Conservation (phyloP, 2,329 filamentous ascomycete genomes). For the Thielaviopsis musarum region DNA sequence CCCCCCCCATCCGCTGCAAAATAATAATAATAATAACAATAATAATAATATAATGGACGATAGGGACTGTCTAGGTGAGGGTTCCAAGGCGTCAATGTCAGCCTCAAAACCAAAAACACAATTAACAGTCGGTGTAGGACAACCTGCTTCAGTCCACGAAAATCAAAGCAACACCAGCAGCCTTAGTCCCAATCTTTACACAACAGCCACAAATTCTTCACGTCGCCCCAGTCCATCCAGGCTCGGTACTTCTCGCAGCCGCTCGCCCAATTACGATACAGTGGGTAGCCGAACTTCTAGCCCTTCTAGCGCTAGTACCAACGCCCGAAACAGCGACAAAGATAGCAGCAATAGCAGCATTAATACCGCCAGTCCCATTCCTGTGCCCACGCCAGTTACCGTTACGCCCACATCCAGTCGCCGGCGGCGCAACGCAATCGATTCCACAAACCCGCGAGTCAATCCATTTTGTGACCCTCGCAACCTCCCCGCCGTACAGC, state of each 20-base stretch:
- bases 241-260: slow-evolving; percentile 5
- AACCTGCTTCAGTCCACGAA: slow-evolving; percentile 5
- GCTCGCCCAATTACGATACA: slow-evolving; percentile 9
- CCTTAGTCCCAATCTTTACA: slow-evolving; percentile 9
- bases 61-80: slow-evolving; percentile 9
- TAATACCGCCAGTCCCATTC: not conserved
- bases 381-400: not conserved
- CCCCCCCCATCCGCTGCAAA: slow-evolving; percentile 9
- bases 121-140: slow-evolving; percentile 4
- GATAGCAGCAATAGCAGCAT: not conserved
- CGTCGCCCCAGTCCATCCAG: slow-evolving; percentile 9
- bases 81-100: slow-evolving; percentile 12
- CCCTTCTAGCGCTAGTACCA: not conserved
- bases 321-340: not conserved
- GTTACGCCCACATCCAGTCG: slow-evolving; percentile 5
- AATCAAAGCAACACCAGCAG: slow-evolving; percentile 5
- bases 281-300: not conserved
- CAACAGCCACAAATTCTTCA: not conserved
- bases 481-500: slow-evolving; percentile 12
- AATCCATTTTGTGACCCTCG: slow-evolving; percentile 11
- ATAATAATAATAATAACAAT: not conserved
- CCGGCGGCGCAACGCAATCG: slow-evolving; percentile 14
- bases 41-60: slow-evolving; percentile 10
- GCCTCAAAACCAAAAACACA: slow-evolving; percentile 7
- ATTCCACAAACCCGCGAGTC: slow-evolving; percentile 10